phyloP scores from a whole-genome alignment of 2,329 filamentous ascomycete genomes.

The Trichoderma semiorbis region DNA sequence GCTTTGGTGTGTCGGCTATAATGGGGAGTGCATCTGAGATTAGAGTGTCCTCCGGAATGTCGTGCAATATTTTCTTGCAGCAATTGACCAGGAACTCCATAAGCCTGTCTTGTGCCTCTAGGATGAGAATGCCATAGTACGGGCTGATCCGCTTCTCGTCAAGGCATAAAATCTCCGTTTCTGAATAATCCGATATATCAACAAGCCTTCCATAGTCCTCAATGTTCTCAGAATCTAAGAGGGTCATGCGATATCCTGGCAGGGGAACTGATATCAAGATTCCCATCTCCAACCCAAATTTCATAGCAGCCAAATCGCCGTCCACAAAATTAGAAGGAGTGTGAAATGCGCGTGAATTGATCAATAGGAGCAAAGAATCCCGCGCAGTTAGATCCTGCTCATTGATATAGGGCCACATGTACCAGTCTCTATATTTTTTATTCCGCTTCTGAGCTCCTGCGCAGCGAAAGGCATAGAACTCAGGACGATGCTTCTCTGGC shows the following conservation, averaged over 20 bases:
- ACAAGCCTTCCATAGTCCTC: constrained; percentile 38
- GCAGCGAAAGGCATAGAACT: constrained; percentile 40
- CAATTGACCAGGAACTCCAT: constrained; percentile 48
- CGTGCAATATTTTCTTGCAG: constrained; percentile 48
- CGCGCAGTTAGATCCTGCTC: constrained; percentile 49
- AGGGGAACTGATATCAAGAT: constrained; percentile 25
- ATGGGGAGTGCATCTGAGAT: constrained; percentile 30
- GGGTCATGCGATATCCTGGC: constrained; percentile 35
- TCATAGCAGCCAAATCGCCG: constrained; percentile 38
- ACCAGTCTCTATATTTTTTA: constrained; percentile 32
- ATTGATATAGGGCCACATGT: constrained; percentile 55
- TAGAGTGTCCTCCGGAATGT: constrained; percentile 38
- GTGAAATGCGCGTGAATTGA: constrained; percentile 50
- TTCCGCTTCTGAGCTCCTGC: constrained; percentile 21
- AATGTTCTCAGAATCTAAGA: constrained; percentile 28
- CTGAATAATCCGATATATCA: constrained; percentile 31
- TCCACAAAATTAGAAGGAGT: constrained; percentile 45
- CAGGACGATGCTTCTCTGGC: constrained; percentile 47
- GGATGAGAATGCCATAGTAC: constrained; percentile 45
- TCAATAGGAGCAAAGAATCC: constrained; percentile 45
- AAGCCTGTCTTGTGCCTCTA: constrained; percentile 50
- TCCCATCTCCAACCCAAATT: constrained; percentile 28
- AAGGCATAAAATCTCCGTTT: constrained; percentile 38
- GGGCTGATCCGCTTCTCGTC: constrained; percentile 38
- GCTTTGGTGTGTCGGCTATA: constrained; percentile 38